phyloP scores from a whole-genome alignment of 75 land plant genomes.

The Selaginella moellendorffii region DNA sequence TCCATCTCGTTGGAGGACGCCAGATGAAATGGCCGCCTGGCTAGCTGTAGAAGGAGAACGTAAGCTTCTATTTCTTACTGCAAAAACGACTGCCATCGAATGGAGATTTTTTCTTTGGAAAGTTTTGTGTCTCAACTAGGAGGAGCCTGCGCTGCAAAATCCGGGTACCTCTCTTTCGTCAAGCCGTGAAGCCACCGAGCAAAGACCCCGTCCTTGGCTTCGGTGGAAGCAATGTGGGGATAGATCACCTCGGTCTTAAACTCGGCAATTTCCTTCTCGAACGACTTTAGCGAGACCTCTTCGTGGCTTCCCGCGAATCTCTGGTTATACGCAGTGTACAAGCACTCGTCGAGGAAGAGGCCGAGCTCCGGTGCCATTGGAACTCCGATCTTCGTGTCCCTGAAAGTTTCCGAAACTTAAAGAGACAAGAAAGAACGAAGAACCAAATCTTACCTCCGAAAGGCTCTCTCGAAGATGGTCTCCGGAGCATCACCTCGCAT shows the following conservation, averaged over 20 bases:
- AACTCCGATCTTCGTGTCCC: conserved; percentile 59
- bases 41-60: neutral
- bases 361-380: conserved; percentile 94
- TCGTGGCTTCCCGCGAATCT: conserved; percentile 69
- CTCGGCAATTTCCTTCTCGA: conserved; percentile 34
- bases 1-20: neutral
- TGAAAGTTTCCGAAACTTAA: conserved; percentile 16
- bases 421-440: no score
- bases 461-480: neutral
- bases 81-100: neutral
- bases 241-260: conserved; percentile 70
- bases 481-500: neutral
- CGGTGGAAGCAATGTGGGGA: conserved; percentile 67
- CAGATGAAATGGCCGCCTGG: conserved; percentile 8
- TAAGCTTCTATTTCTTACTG: neutral
- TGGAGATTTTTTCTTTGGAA: neutral
- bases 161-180: conserved; percentile 65
- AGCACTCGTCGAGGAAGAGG: conserved; percentile 67
- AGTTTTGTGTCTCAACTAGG: neutral
- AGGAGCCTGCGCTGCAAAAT: conserved; percentile 41
- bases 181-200: conserved; percentile 79
- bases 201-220: conserved; percentile 67
- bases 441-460: conserved; percentile 13
- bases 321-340: conserved; percentile 68
- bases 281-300: conserved; percentile 54